Evolutionary conservation across 257 asterid genomes (phyloP).

Genomic region (Solanum chmielewskii): DNA sequence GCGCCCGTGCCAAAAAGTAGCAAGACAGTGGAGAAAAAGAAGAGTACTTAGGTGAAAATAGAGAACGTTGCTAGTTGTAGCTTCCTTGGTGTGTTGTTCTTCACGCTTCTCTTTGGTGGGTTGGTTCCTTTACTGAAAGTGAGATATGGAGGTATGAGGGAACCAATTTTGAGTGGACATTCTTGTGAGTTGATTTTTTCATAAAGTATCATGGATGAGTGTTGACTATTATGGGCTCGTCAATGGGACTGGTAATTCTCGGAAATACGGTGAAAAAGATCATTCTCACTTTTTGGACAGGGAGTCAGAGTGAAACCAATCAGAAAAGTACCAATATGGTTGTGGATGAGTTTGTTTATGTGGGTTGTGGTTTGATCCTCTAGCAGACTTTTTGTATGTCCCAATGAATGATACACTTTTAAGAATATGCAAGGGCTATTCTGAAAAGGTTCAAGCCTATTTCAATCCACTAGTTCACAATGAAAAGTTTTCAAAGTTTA

Average conservation of each 20-base stretch:
- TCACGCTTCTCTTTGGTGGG: neutral
- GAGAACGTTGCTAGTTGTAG: neutral
- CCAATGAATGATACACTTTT: too few relatives aligned
- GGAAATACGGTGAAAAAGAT: slow-evolving; percentile 18
- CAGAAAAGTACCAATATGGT: neutral
- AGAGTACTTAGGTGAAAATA: neutral
- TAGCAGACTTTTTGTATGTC: slow-evolving; percentile 1
- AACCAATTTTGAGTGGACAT: neutral
- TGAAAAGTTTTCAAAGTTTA: too few relatives aligned
- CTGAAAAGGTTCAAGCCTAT: too few relatives aligned
- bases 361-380: slow-evolving; percentile 39
- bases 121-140: neutral
- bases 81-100: neutral
- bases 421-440: slow-evolving; percentile 1
- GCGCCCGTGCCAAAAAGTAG: neutral
- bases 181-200: neutral
- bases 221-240: slow-evolving; percentile 37
- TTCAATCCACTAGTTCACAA: too few relatives aligned
- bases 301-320: neutral
- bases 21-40: neutral
- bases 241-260: slow-evolving; percentile 20
- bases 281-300: slow-evolving; percentile 11
- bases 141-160: neutral
- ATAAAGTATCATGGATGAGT: slow-evolving; percentile 49
- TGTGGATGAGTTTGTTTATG: slow-evolving; percentile 20